Base-by-base conservation (phyloP, 805 yeast species). In the Candida xiaguanensis region DNA sequence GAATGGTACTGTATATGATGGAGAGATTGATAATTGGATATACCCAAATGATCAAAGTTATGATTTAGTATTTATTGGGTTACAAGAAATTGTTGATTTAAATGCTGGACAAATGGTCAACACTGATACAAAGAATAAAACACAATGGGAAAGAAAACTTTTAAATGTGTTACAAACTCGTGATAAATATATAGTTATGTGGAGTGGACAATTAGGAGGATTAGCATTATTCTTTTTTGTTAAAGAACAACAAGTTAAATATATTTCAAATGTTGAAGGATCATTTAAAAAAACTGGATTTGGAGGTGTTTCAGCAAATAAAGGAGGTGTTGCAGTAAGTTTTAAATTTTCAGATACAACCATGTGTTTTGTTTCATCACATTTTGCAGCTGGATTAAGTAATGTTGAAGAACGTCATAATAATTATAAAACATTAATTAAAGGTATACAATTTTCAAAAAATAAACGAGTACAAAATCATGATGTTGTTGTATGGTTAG, bases 351-450 rank as follows among this genome's bases (percentile, higher is more conserved):
- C 82, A 11, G 78, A 78, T 23, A 78, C 91, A 8, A 77, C 76
- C 20, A 61, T 93, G 37, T 87, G 96, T 52, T 77, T 91, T 47
- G 78, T 91, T 9, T 80, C 82, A 3, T 80, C 95, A 3, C 99
- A 93, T 67, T 69, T 93, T 41, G 97, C 98, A 1, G 99, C 99
- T 2, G 99, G 99, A 0, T 74, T 83, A 44, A 79, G 80, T 43
- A 81, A 86, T 53, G 71, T 78, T 11, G 85, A 81, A 23, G 96
- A 91, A 59, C 70, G 99, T 41, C 95, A 86, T 54, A 81, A 80
- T 47, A 95, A 93, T 56, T 87, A 85, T 50, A 86, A 86, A 47
- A 78, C 90, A 1, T 82, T 93, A 23, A 70, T 81, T 2, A 80
- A 77, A 42, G 86, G 85, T 5, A 67, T 85, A 22, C 67, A 78